phyloP scores from a whole-genome alignment of 768 basidiomycete genomes.

The Lenzites betulinus region DNA sequence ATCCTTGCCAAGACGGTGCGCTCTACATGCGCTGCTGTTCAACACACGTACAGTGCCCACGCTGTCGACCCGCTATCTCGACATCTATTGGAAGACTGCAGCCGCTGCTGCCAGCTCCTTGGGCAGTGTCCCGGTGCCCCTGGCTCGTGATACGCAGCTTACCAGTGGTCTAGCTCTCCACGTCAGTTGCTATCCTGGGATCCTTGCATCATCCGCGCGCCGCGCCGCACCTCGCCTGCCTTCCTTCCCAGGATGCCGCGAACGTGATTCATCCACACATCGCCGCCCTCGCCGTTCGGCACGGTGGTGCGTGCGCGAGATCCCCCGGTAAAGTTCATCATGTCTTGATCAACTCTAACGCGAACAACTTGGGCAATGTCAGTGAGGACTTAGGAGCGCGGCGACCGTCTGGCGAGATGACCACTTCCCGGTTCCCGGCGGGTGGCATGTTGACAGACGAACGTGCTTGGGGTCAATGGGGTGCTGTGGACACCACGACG shows the following conservation, averaged over 20 bases:
- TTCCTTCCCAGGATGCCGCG: too few species aligned
- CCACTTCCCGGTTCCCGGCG: background rate
- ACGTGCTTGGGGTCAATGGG: too few species aligned
- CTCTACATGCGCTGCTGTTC: too few species aligned
- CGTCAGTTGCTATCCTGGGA: conserved; percentile 1
- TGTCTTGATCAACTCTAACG: background rate
- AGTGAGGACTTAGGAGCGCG: too few species aligned
- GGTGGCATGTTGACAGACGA: conserved; percentile 19
- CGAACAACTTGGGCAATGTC: too few species aligned
- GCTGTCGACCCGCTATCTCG: background rate
- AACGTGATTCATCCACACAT: too few species aligned
- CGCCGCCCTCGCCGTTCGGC: background rate
- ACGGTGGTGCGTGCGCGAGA: background rate
- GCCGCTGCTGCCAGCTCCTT: background rate
- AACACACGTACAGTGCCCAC: background rate
- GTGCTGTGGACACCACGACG: background rate
- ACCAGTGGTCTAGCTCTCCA: too few species aligned
- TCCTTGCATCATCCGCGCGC: background rate
- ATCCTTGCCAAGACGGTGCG: too few species aligned
- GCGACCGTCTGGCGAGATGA: too few species aligned
- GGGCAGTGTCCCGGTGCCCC: background rate
- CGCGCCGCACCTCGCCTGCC: background rate
- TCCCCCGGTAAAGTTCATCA: background rate
- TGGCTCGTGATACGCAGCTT: conserved; percentile 2
- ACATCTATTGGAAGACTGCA: background rate